Base-by-base conservation (phyloP, 352 stramenopile genomes). In the Phytophthora pisi region DNA sequence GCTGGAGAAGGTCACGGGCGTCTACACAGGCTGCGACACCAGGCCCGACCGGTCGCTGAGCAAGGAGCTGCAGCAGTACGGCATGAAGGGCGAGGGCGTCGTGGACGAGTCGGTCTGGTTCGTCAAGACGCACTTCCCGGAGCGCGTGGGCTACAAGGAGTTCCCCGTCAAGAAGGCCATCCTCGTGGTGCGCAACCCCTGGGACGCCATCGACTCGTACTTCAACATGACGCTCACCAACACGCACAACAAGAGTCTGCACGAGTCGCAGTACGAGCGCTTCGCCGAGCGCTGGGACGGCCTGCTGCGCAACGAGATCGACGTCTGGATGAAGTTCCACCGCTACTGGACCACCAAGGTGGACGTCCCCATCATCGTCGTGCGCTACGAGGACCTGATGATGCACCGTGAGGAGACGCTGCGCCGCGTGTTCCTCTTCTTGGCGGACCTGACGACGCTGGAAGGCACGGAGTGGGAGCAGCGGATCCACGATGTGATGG, bases 131-230 rank as follows among this genome's bases (percentile, higher is more conserved):
- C 97, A 99, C 79, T 99, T 96, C 66, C 97, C 97, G 0, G 97
- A 99, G 76, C 89, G 97, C 23, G 84, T 88, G n/a, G 97, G 97
- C 46, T 97, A 85, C 86, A 89, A 93, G 74, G 70, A 69, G 18
- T 91, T 92, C 69, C 79, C 66, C 40, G 77, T 79, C 38, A 75
- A 92, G 57, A 95, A 95, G 53, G 84, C 86, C n/a, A 94, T 96
- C 59, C 73, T 96, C 13, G 87, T 96, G 8, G 87, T 96, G 61
- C 88, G 97, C 46, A 99, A 99, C 75, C 97, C 97, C 1, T 99
- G 97, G 85, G 97, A 99, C 88, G 93, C 96, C 24, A 99, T 99
- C 75, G 96, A 99, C 64, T 99, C 96, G 51, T 99, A 99, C 80
- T 99, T 99, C 72, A 99, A 99, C 79, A 96, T 99, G 84, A 97